Evolutionary conservation across 2,329 filamentous ascomycete genomes (phyloP).

Genomic region (Ascosphaera apis): DNA sequence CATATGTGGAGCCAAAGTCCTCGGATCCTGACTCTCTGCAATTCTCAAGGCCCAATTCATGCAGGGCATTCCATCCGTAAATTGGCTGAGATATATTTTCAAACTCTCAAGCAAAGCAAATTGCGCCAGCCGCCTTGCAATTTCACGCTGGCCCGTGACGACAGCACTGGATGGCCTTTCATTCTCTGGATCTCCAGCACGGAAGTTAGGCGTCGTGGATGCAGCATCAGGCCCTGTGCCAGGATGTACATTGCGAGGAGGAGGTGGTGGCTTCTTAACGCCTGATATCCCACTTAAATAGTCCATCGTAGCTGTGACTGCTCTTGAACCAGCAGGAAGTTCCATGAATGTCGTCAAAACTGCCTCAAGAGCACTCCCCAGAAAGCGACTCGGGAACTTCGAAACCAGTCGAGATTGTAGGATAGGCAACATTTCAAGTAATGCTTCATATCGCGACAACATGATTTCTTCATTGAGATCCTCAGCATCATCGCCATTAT

Average conservation of each 20-base stretch:
- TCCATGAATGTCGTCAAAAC: constrained; percentile 35
- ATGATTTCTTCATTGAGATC: constrained; percentile 1
- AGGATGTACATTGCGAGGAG: constrained; percentile 27
- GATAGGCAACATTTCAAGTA: constrained; percentile 28
- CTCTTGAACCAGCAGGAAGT: constrained; percentile 32
- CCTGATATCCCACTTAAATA: constrained; percentile 34
- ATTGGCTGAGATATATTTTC: constrained; percentile 33
- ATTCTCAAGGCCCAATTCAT: constrained; percentile 26
- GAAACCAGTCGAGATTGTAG: constrained; percentile 39
- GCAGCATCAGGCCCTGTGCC: constrained; percentile 9
- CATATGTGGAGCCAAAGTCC: constrained; percentile 23
- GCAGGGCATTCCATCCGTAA: constrained; percentile 14
- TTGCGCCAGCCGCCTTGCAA: constrained; percentile 29
- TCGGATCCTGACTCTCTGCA: constrained; percentile 33
- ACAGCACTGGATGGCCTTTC: neutral
- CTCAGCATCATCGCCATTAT: constrained; percentile 12
- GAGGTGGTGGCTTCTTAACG: constrained; percentile 33
- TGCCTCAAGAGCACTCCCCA: constrained; percentile 40
- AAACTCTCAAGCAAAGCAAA: constrained; percentile 38
- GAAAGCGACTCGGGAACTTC: constrained; percentile 39
- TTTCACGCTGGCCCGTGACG: neutral
- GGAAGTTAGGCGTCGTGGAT: constrained; percentile 22
- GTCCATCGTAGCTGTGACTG: constrained; percentile 29
- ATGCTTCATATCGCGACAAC: neutral
- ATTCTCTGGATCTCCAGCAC: constrained; percentile 27